Conservation (phyloP, 108 stramenopile genomes). For the Skeletonema grethae region DNA sequence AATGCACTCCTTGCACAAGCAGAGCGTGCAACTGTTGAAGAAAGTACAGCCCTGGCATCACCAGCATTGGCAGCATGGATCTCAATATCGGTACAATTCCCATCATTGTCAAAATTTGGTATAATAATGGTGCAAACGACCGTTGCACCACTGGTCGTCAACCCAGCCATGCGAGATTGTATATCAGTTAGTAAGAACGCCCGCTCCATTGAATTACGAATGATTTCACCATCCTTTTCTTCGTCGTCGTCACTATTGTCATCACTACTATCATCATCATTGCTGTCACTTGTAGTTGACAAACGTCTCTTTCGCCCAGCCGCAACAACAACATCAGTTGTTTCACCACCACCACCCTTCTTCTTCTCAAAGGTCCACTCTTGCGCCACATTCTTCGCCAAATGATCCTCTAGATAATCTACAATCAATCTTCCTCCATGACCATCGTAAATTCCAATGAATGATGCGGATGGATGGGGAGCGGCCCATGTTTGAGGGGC, state of each 20-base stretch:
- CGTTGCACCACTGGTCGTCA: constrained; percentile 91
- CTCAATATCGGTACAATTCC: constrained; percentile 24
- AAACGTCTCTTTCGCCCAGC: constrained; percentile 9
- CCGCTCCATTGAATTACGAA: constrained; percentile 68
- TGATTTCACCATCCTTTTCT: constrained; percentile 15
- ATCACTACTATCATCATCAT: constrained; percentile 15
- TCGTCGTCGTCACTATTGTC: constrained; percentile 11
- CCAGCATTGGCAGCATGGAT: constrained; percentile 95
- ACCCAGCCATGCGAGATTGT: constrained; percentile 66
- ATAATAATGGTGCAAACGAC: constrained; percentile 89
- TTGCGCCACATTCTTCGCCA: constrained; percentile 75
- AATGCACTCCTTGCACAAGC: neutral
- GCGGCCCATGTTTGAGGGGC: constrained; percentile 57
- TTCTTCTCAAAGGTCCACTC: constrained; percentile 66
- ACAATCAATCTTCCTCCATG: constrained; percentile 94
- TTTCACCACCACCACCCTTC: neutral
- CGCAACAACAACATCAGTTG: constrained; percentile 6
- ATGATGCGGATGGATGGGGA: constrained; percentile 65
- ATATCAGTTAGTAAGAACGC: constrained; percentile 94
- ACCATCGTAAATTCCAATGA: constrained; percentile 93
- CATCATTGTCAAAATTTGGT: constrained; percentile 27
- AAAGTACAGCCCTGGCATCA: constrained; percentile 92
- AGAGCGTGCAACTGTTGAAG: constrained; percentile 23
- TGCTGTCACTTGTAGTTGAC: neutral
- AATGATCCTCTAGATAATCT: constrained; percentile 87